phyloP scores from a whole-genome alignment of 768 basidiomycete genomes.

The Saitozyma sp. region DNA sequence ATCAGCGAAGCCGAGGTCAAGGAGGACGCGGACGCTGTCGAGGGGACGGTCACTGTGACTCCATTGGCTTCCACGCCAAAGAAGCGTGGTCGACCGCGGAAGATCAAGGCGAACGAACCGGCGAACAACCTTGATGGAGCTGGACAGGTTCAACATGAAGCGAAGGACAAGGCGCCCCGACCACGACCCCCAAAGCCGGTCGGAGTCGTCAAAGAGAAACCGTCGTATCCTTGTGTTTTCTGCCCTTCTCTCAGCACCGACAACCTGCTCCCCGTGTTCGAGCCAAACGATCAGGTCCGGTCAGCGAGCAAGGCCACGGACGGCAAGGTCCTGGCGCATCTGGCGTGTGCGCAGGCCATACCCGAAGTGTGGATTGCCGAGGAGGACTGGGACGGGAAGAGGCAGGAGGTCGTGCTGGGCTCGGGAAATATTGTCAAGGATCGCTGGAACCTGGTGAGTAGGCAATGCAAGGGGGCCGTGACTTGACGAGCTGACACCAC shows the following conservation, averaged over 20 bases:
- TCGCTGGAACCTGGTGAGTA: slow-evolving; percentile 83
- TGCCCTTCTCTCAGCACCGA: slow-evolving; percentile 33
- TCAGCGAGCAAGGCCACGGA: slow-evolving; percentile 58
- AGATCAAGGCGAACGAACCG: too few species aligned
- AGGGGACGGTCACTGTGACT: too few species aligned
- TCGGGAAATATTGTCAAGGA: slow-evolving; percentile 85
- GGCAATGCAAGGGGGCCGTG: neutral
- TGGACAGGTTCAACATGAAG: too few species aligned
- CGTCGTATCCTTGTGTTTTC: slow-evolving; percentile 42
- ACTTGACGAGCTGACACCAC: slow-evolving; percentile 1
- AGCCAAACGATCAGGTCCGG: slow-evolving; percentile 54
- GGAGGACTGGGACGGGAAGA: slow-evolving; percentile 53
- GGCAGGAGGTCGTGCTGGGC: slow-evolving; percentile 64
- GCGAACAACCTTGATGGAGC: too few species aligned
- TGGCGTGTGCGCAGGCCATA: slow-evolving; percentile 72
- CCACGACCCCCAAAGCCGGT: slow-evolving; percentile 1
- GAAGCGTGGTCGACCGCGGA: too few species aligned
- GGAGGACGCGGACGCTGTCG: too few species aligned
- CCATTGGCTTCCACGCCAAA: too few species aligned
- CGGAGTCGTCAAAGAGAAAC: slow-evolving; percentile 1
- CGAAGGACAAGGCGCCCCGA: neutral
- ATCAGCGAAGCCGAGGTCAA: too few species aligned
- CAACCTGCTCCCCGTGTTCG: slow-evolving; percentile 33
- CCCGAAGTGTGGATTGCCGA: slow-evolving; percentile 85
- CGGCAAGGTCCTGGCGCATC: slow-evolving; percentile 64